These are phyloP conservation scores for Pseudozyma tsukubaensis DNA, from an alignment of 1,284 basidiomycete genomes.

Conservation along the genomic window DNA sequence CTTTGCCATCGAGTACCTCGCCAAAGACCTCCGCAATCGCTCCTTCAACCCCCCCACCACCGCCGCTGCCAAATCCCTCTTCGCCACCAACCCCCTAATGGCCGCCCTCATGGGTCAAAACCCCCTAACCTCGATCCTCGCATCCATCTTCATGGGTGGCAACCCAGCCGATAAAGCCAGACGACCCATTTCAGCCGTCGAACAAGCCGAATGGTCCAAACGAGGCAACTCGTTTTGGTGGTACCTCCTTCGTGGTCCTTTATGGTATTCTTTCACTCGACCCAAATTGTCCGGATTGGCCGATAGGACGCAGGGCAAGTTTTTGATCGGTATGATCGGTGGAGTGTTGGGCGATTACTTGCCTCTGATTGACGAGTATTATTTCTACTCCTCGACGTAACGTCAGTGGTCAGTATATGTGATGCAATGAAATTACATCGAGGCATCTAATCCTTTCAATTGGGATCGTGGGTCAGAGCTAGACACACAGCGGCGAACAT, in stretches of 20 bases:
- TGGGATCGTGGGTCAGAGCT: too few relatives aligned
- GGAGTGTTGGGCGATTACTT: conserved; percentile 88
- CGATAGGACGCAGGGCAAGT: conserved; percentile 75
- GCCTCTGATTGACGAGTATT: conserved; percentile 91
- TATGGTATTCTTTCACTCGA: conserved; percentile 84
- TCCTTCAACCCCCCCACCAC: conserved; percentile 31
- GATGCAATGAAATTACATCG: background rate
- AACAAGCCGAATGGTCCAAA: conserved; percentile 78
- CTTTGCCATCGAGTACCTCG: conserved; percentile 55
- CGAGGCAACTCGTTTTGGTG: conserved; percentile 83
- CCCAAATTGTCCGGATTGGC: conserved; percentile 79
- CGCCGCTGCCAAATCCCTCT: conserved; percentile 9
- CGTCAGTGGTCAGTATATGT: background rate
- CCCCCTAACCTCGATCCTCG: conserved; percentile 56
- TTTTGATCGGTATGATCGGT: conserved; percentile 80
- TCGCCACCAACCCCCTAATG: conserved; percentile 52
- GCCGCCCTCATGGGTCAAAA: conserved; percentile 60
- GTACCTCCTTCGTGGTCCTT: conserved; percentile 87
- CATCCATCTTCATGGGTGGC: conserved; percentile 46
- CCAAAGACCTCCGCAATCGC: conserved; percentile 50
- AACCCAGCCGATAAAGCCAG: conserved; percentile 38
- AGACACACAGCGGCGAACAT: too few relatives aligned
- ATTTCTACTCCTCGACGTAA: conserved; percentile 75
- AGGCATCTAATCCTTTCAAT: background rate
- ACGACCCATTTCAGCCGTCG: conserved; percentile 66